Percentiles rank a stretch among this genome's conserved stretches.
These are phyloP conservation scores for Ophiostoma australiae DNA, from an alignment of 2,329 filamentous ascomycete genomes.

Conservation along the genomic window DNA sequence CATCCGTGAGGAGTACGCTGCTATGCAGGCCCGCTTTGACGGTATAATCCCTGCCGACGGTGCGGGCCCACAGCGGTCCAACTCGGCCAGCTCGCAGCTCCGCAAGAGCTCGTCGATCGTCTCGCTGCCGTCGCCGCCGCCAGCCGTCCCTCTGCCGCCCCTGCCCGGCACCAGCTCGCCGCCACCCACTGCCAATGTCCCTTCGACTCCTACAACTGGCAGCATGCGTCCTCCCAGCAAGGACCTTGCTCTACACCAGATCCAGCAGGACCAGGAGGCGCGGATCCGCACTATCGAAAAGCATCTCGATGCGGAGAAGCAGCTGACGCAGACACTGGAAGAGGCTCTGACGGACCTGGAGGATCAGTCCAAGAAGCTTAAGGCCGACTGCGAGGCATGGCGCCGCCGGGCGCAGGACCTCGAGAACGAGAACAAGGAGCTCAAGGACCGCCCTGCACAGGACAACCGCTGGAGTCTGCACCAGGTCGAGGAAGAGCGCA, in stretches of 20 bases:
- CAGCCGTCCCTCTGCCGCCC: slow-evolving; percentile 91
- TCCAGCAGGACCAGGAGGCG: slow-evolving; percentile 90
- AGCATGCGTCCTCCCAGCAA: slow-evolving; percentile 69
- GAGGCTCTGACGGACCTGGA: slow-evolving; percentile 94
- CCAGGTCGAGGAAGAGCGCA: slow-evolving; percentile 92
- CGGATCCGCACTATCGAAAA: slow-evolving; percentile 96
- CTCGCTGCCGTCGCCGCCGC: slow-evolving; percentile 87
- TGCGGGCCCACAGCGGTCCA: slow-evolving; percentile 48
- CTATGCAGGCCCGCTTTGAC: slow-evolving; percentile 67
- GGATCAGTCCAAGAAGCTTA: slow-evolving; percentile 84
- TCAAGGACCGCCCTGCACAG: slow-evolving; percentile 51
- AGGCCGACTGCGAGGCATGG: slow-evolving; percentile 84
- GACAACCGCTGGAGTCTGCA: slow-evolving; percentile 69
- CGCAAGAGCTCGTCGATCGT: slow-evolving; percentile 79
- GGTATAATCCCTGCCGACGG: slow-evolving; percentile 39
- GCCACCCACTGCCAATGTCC: slow-evolving; percentile 41
- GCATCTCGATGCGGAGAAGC: slow-evolving; percentile 90
- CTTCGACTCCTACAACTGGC: slow-evolving; percentile 43
- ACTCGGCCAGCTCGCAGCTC: slow-evolving; percentile 61
- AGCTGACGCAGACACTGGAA: slow-evolving; percentile 90
- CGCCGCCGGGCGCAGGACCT: slow-evolving; percentile 76
- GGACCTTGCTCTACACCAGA: slow-evolving; percentile 68
- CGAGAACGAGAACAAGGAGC: slow-evolving; percentile 65
- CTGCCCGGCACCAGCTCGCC: slow-evolving; percentile 60
- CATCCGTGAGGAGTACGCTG: slow-evolving; percentile 63